These are phyloP conservation scores for Leucosporidium creatinivorum DNA, from an alignment of 768 basidiomycete species.

Conservation along the genomic window DNA sequence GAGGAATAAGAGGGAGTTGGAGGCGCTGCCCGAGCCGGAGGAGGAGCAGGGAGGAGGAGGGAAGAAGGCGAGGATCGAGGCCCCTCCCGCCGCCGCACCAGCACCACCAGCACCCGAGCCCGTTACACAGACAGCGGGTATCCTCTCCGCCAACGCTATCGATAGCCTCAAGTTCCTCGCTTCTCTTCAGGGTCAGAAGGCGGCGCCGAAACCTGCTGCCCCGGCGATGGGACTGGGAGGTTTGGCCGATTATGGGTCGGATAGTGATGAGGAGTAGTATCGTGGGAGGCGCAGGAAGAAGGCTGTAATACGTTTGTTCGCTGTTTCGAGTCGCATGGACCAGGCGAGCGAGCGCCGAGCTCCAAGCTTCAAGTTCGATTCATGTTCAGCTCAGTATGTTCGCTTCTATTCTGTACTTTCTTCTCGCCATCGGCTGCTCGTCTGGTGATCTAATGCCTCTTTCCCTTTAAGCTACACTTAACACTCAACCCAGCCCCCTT, in stretches of 20 bases:
- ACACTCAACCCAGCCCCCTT: too few species aligned
- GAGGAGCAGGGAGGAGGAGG: conserved; percentile 39
- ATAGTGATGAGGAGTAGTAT: conserved; percentile 19
- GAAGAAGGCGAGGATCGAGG: conserved; percentile 41
- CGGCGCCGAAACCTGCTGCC: conserved; percentile 42
- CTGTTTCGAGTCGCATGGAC: too few species aligned
- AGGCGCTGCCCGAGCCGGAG: conserved; percentile 39
- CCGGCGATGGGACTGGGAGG: conserved; percentile 25
- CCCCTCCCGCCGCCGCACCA: conserved; percentile 35
- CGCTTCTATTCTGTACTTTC: too few species aligned
- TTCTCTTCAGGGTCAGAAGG: conserved; percentile 55
- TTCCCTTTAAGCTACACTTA: too few species aligned
- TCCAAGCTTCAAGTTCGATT: too few species aligned
- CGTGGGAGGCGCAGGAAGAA: too few species aligned
- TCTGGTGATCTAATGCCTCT: too few species aligned
- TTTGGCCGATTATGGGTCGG: conserved; percentile 31
- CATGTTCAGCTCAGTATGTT: too few species aligned
- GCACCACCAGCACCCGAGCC: conserved; percentile 37
- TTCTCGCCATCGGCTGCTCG: too few species aligned
- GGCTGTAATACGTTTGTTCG: too few species aligned
- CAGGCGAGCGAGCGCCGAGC: too few species aligned
- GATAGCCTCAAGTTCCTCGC: conserved; percentile 88
- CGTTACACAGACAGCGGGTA: conserved; percentile 44
- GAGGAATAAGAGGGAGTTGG: not conserved
- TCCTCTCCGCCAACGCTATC: conserved; percentile 75